These are phyloP conservation scores for Penicillium antarcticum DNA, from an alignment of 495 filamentous ascomycete species.

Conservation along the genomic window DNA sequence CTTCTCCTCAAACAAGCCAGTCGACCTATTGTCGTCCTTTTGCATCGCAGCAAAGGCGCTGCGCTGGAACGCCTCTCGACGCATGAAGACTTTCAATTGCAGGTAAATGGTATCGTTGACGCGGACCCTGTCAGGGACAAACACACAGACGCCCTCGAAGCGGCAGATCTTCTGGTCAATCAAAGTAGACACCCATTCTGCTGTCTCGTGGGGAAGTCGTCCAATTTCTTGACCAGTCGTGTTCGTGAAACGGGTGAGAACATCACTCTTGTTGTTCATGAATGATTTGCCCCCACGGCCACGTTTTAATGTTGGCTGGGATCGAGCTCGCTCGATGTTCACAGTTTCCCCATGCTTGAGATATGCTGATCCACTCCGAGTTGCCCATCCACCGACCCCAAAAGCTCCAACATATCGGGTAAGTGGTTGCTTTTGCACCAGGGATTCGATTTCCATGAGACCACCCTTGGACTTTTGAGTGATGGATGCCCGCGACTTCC, in stretches of 20 bases:
- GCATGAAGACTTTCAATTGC: slow-evolving; percentile 76
- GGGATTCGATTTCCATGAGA: slow-evolving; percentile 7
- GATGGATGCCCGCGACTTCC: too few relatives aligned
- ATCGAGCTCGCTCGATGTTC: slow-evolving; percentile 82
- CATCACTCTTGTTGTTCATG: slow-evolving; percentile 62
- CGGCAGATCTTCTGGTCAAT: slow-evolving; percentile 88
- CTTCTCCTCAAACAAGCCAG: slow-evolving; percentile 71
- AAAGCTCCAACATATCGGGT: slow-evolving; percentile 86
- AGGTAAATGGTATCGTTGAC: slow-evolving; percentile 92
- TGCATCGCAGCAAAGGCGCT: slow-evolving; percentile 50
- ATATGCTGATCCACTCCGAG: slow-evolving; percentile 72
- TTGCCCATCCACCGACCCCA: slow-evolving; percentile 88
- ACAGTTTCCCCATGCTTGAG: slow-evolving; percentile 75
- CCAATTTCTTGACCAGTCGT: slow-evolving; percentile 77
- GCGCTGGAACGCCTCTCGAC: slow-evolving; percentile 68
- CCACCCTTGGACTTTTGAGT: too few relatives aligned
- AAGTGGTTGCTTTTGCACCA: slow-evolving; percentile 48
- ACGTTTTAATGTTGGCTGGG: slow-evolving; percentile 55
- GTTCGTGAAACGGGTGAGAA: slow-evolving; percentile 93
- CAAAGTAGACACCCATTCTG: slow-evolving; percentile 90
- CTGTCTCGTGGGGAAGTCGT: slow-evolving; percentile 81
- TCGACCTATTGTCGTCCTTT: slow-evolving; percentile 66
- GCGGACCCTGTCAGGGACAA: slow-evolving; percentile 74
- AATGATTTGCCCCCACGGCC: slow-evolving; percentile 48
- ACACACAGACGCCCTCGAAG: slow-evolving; percentile 89